phyloP scores from a whole-genome alignment of 1,139 yeast genomes.

The Pneumocystis oryctolagi region DNA sequence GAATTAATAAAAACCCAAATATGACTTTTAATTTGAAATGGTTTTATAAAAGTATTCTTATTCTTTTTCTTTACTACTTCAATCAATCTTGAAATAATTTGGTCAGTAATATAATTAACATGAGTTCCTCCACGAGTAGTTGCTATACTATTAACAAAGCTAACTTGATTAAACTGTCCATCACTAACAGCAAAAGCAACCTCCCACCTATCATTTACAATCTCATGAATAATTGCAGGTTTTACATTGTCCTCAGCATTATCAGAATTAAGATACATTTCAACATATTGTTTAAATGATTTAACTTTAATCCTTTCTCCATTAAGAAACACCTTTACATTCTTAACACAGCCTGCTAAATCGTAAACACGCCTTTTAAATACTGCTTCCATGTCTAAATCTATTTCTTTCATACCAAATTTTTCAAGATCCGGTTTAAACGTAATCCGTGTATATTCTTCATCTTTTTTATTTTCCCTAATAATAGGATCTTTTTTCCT shows the following conservation, averaged over 20 bases:
- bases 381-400: slow-evolving; percentile 69
- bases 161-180: slow-evolving; percentile 79
- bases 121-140: slow-evolving; percentile 97
- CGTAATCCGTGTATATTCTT: slow-evolving; percentile 73
- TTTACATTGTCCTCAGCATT: slow-evolving; percentile 27
- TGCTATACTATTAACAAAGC: slow-evolving; percentile 94
- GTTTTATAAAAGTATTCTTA: slow-evolving; percentile 55
- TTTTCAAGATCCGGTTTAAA: slow-evolving; percentile 78
- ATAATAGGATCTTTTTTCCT: slow-evolving; percentile 64
- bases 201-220: slow-evolving; percentile 78
- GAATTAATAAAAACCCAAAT: slow-evolving; percentile 86
- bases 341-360: slow-evolving; percentile 86
- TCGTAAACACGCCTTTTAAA: slow-evolving; percentile 89
- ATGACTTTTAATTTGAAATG: slow-evolving; percentile 77
- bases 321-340: slow-evolving; percentile 63
- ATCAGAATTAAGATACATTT: slow-evolving; percentile 69
- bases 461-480: slow-evolving; percentile 40
- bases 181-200: slow-evolving; percentile 89
- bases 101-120: slow-evolving; percentile 73
- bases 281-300: slow-evolving; percentile 76
- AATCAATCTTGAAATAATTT: slow-evolving; percentile 60
- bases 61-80: slow-evolving; percentile 65
- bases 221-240: slow-evolving; percentile 55
- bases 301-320: slow-evolving; percentile 55
- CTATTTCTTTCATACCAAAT: slow-evolving; percentile 71